A percentile compares a stretch with the other conserved stretches of the same genome.
Evolutionary conservation across 768 basidiomycete species (phyloP).

Genomic region (Trametes villosa): DNA sequence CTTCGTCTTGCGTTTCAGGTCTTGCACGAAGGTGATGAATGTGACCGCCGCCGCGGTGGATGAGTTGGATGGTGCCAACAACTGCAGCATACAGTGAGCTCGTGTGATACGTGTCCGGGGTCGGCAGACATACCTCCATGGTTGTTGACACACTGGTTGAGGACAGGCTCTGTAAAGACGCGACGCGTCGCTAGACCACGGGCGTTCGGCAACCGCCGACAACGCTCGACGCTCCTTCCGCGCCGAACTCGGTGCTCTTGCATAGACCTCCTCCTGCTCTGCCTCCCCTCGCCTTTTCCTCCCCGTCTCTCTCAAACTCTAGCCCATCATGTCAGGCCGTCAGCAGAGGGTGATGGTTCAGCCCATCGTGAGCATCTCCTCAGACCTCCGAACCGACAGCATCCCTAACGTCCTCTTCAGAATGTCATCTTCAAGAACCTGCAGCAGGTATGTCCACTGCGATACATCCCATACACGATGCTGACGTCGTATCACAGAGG

Average conservation of each 20-base stretch:
- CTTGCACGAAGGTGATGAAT: slow-evolving; percentile 99
- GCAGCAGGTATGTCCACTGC: slow-evolving; percentile 61
- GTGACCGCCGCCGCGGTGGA: slow-evolving; percentile 98
- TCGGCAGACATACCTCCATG: slow-evolving; percentile 37
- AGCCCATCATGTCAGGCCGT: slow-evolving; percentile 79
- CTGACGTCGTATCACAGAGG: slow-evolving; percentile 51
- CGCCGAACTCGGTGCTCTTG: slow-evolving; percentile 20
- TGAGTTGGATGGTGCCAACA: slow-evolving; percentile 74
- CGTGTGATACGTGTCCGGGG: background rate
- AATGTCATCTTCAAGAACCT: slow-evolving; percentile 99
- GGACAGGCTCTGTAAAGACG: slow-evolving; percentile 26
- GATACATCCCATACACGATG: no score
- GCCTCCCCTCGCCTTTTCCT: slow-evolving; percentile 11
- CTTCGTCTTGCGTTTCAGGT: slow-evolving; percentile 95
- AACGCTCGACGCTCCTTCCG: slow-evolving; percentile 1
- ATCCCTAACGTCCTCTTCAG: slow-evolving; percentile 42
- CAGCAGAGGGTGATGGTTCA: slow-evolving; percentile 99
- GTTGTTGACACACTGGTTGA: slow-evolving; percentile 27
- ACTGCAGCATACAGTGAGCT: slow-evolving; percentile 21
- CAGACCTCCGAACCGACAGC: background rate
- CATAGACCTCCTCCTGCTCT: slow-evolving; percentile 14
- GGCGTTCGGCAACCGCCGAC: slow-evolving; percentile 25
- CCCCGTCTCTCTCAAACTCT: slow-evolving; percentile 4
- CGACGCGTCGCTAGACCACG: slow-evolving; percentile 30
- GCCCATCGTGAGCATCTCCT: slow-evolving; percentile 80